Percentiles rank a stretch among this genome's conserved stretches.
These are phyloP conservation scores for Cajanus cajan DNA, from an alignment of 306 rosid genomes.

Conservation along the genomic window DNA sequence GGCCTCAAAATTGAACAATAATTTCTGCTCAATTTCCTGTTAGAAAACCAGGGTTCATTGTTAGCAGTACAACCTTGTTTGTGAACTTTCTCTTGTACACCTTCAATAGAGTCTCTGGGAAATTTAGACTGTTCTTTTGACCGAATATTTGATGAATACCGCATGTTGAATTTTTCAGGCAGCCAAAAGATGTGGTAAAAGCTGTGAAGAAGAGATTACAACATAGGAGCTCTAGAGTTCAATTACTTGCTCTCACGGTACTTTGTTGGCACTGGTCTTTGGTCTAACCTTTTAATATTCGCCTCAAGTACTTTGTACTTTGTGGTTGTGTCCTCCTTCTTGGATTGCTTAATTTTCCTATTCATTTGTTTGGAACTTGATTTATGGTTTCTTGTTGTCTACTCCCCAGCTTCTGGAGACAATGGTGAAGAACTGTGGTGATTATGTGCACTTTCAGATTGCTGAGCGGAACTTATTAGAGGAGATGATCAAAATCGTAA, in stretches of 20 bases:
- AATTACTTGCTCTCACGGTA: constrained; percentile 87
- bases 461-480: constrained; percentile 82
- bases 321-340: constrained; percentile 3
- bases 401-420: constrained; percentile 87
- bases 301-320: not conserved
- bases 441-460: constrained; percentile 83
- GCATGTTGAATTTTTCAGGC: constrained; percentile 60
- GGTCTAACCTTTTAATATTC: not conserved
- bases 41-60: not conserved
- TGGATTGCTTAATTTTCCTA: not conserved
- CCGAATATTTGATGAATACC: constrained; percentile 28
- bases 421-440: constrained; percentile 99
- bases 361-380: too few species aligned
- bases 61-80: constrained; percentile 4
- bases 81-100: not conserved
- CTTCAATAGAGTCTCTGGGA: not conserved
- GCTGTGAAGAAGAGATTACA: constrained; percentile 94
- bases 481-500: constrained; percentile 92
- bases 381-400: constrained; percentile 34
- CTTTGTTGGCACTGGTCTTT: constrained; percentile 5
- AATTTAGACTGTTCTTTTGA: not conserved
- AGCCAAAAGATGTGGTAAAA: constrained; percentile 93
- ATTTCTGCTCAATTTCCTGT: not conserved
- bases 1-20: not conserved
- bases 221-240: constrained; percentile 87